Evolutionary conservation across 305 asterid genomes (phyloP).

Genomic region (Vinca major): DNA sequence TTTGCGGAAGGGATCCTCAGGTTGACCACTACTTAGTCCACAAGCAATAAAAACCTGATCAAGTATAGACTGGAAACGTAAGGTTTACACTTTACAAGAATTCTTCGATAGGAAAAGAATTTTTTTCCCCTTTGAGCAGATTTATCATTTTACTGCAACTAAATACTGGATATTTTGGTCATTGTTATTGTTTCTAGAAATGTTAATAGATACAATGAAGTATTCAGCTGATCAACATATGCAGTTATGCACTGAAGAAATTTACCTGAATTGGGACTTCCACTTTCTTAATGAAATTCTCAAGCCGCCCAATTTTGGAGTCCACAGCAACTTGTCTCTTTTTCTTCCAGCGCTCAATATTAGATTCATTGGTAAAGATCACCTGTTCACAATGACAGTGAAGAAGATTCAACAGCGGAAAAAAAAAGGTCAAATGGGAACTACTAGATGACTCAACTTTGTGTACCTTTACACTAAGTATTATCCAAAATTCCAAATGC

Average conservation of each 20-base stretch:
- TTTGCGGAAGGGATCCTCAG: constrained; percentile 73
- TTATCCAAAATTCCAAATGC: not conserved
- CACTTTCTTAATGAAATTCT: constrained; percentile 62
- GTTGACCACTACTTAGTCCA: constrained; percentile 47
- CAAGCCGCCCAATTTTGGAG: constrained; percentile 88
- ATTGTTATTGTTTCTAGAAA: not conserved
- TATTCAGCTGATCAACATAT: not conserved
- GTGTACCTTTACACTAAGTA: not conserved
- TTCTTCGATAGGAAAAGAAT: constrained; percentile 3
- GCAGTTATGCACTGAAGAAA: not conserved
- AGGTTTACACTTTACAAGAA: not conserved
- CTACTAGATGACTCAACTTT: not conserved
- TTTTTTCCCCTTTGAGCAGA: not conserved
- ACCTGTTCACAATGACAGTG: constrained; percentile 36
- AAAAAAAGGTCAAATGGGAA: not conserved
- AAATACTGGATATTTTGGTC: not conserved
- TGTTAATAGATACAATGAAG: too few relatives aligned
- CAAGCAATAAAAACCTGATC: constrained; percentile 89
- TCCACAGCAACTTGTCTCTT: constrained; percentile 89
- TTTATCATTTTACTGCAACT: not conserved
- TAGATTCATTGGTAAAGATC: constrained; percentile 86
- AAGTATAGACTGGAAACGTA: constrained; percentile 1
- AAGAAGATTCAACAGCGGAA: not conserved
- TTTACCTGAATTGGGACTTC: constrained; percentile 80
- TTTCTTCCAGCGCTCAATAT: constrained; percentile 94